phyloP scores from a whole-genome alignment of 2,329 filamentous ascomycete species.

The Chaetomium sp. region DNA sequence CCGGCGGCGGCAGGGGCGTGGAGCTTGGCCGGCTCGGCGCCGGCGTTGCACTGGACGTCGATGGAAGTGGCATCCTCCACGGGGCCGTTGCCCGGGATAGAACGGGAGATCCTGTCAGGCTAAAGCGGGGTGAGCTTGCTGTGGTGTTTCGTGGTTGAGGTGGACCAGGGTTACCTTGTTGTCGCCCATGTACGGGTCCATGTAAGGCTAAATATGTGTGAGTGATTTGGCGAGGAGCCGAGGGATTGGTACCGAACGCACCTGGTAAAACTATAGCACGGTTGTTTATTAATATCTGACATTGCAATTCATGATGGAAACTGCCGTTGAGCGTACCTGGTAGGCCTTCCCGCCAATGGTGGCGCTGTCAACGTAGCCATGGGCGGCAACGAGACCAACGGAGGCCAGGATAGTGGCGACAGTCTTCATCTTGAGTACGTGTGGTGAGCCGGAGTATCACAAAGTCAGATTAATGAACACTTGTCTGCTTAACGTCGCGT shows the following conservation, averaged over 20 bases:
- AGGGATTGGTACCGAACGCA: constrained; percentile 23
- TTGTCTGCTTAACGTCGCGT: not conserved
- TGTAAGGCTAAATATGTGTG: constrained; percentile 42
- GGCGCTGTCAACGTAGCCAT: constrained; percentile 52
- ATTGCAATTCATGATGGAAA: not conserved
- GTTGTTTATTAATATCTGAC: constrained; percentile 19
- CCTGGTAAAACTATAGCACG: constrained; percentile 40
- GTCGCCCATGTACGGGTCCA: constrained; percentile 47
- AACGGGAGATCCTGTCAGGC: constrained; percentile 58
- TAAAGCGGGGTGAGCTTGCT: constrained; percentile 19
- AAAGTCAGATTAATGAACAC: not conserved
- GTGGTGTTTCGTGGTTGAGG: not conserved
- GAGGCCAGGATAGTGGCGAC: constrained; percentile 38
- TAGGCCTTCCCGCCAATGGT: constrained; percentile 48
- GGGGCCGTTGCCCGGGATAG: constrained; percentile 60
- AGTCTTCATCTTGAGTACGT: constrained; percentile 35
- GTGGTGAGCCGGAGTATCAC: not conserved
- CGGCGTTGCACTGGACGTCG: constrained; percentile 57
- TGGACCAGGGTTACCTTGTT: constrained; percentile 19
- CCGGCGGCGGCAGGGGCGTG: constrained; percentile 58
- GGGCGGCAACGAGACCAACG: constrained; percentile 48
- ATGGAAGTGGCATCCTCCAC: constrained; percentile 54
- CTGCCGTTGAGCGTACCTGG: constrained; percentile 34
- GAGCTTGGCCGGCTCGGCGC: constrained; percentile 55
- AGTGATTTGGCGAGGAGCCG: constrained; percentile 6